These are phyloP conservation scores for Solanum corneliomulleri DNA, from an alignment of 257 asterid species.

Conservation along the genomic window DNA sequence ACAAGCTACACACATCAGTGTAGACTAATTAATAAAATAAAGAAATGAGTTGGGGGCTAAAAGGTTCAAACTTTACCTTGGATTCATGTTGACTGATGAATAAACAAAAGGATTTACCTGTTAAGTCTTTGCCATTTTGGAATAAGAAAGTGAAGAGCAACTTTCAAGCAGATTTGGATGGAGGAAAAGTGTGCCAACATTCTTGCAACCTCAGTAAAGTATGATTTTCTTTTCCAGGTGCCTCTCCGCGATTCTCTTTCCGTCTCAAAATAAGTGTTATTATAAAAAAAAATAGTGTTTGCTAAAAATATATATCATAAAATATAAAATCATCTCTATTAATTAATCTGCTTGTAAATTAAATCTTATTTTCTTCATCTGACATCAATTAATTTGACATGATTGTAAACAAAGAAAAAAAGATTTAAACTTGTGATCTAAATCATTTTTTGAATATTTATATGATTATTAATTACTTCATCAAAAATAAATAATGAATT, in stretches of 20 bases:
- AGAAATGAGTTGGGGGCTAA: neutral
- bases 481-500: no score
- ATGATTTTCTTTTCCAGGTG: neutral
- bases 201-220: neutral
- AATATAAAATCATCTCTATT: no score
- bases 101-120: neutral
- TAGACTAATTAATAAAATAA: neutral
- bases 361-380: no score
- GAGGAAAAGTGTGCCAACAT: neutral
- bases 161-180: neutral
- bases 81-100: neutral
- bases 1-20: neutral
- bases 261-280: no score
- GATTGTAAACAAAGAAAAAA: no score
- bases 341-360: no score
- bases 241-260: no score
- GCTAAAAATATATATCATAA: no score
- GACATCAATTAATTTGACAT: neutral
- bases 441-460: no score
- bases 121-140: neutral
- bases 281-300: rapidly evolving
- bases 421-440: neutral
- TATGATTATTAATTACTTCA: no score
- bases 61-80: neutral
- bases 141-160: neutral